Conservation (phyloP, 495 filamentous ascomycete species). For the Trichoderma gamsii region DNA sequence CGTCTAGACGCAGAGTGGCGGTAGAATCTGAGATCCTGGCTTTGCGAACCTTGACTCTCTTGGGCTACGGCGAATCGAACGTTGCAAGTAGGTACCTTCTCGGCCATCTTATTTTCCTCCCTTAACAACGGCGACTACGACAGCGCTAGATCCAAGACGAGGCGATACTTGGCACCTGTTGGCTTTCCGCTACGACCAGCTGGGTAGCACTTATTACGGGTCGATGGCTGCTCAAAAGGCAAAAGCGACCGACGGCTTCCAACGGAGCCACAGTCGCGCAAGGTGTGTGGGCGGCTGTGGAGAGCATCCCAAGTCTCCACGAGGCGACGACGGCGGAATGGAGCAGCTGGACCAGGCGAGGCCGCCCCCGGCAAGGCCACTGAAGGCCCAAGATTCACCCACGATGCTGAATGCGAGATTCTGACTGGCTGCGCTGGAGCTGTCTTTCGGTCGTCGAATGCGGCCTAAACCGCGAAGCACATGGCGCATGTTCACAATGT, state of each 20-base stretch:
- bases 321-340: constrained; percentile 7
- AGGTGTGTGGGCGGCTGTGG: constrained; percentile 10
- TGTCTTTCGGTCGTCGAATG: constrained; percentile 5
- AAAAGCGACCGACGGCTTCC: neutral
- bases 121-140: neutral
- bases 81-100: neutral
- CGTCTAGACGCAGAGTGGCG: too few species aligned
- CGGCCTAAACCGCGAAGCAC: neutral
- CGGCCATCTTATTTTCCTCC: neutral
- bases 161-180: neutral
- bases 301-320: neutral
- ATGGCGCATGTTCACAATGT: neutral
- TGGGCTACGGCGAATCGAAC: neutral
- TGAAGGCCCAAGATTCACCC: neutral
- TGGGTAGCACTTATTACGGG: neutral
- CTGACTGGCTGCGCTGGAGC: neutral
- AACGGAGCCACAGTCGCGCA: neutral
- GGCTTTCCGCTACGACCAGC: neutral
- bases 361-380: constrained; percentile 6
- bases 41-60: neutral
- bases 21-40: too few species aligned
- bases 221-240: neutral
- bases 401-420: neutral
- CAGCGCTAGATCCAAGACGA: too few species aligned
- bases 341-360: constrained; percentile 5